Conservation (phyloP, 1,139 yeast genomes). For the Barnettozyma hawaiiensis region DNA sequence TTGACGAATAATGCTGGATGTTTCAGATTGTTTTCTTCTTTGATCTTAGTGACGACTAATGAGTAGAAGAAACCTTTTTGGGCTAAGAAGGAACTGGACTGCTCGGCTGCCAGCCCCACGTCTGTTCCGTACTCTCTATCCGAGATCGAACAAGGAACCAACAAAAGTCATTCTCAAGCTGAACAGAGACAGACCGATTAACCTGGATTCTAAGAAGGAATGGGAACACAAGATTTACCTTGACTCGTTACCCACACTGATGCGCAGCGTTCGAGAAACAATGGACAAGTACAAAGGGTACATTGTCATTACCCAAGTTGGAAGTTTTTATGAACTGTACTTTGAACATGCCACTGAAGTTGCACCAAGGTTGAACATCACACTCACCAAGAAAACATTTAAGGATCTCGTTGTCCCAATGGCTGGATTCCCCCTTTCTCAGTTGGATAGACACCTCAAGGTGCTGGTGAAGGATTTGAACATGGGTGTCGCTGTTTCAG, state of each 20-base stretch:
- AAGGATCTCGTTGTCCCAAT: conserved; percentile 54
- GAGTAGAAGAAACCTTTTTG: neutral
- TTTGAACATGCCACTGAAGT: conserved; percentile 77
- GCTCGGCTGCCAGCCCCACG: neutral
- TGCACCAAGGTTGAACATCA: conserved; percentile 66
- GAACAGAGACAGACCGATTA: neutral
- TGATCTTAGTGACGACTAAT: neutral
- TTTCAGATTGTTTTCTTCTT: neutral
- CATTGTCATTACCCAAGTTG: conserved; percentile 82
- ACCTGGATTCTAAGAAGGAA: neutral
- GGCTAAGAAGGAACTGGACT: neutral
- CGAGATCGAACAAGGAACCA: neutral
- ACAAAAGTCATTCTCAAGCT: conserved; percentile 1
- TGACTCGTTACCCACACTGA: conserved; percentile 18
- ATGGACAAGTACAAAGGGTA: conserved; percentile 56
- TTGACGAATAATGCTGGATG: neutral
- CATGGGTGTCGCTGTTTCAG: conserved; percentile 72
- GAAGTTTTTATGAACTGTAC: conserved; percentile 83
- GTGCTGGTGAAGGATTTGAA: conserved; percentile 64
- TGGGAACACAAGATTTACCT: conserved; percentile 5
- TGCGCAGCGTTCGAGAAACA: conserved; percentile 31
- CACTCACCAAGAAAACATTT: conserved; percentile 42
- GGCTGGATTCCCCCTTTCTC: conserved; percentile 84
- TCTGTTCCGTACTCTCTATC: neutral
- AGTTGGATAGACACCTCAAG: conserved; percentile 67